Conservation (phyloP, 2,329 filamentous ascomycete species). For the Hymenotorrendiella dingleyae region DNA sequence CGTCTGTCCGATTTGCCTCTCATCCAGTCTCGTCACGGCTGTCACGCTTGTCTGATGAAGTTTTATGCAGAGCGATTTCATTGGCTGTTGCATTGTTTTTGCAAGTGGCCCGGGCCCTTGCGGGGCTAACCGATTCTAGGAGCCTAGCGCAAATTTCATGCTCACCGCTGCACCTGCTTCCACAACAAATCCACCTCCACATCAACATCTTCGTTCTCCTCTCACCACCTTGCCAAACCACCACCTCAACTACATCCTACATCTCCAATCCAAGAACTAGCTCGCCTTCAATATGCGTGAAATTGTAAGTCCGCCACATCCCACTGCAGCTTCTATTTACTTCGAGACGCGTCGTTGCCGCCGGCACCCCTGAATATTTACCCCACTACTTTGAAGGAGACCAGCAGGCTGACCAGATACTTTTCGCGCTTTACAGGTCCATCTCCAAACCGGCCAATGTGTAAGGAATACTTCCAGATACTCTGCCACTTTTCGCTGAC, state of each 20-base stretch:
- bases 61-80: conserved; percentile 4
- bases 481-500: conserved; percentile 14
- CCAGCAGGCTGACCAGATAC: conserved; percentile 47
- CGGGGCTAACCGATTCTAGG: conserved; percentile 1
- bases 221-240: conserved; percentile 1
- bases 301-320: conserved; percentile 51
- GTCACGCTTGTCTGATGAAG: background rate
- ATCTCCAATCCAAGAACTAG: conserved; percentile 16
- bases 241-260: conserved; percentile 3
- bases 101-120: conserved; percentile 9
- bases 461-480: conserved; percentile 51
- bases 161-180: conserved; percentile 14
- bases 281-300: conserved; percentile 60
- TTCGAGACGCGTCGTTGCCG: conserved; percentile 35
- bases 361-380: conserved; percentile 31
- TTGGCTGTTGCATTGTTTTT: conserved; percentile 9
- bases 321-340: conserved; percentile 5
- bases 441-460: conserved; percentile 99
- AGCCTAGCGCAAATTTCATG: conserved; percentile 6
- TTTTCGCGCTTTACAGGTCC: conserved; percentile 65
- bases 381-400: conserved; percentile 34
- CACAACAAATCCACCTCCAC: conserved; percentile 19
- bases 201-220: conserved; percentile 10
- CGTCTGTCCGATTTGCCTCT: conserved; percentile 3
- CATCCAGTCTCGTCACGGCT: background rate